Base-by-base conservation (phyloP, 345 rosid genomes). In the Citrus medica region DNA sequence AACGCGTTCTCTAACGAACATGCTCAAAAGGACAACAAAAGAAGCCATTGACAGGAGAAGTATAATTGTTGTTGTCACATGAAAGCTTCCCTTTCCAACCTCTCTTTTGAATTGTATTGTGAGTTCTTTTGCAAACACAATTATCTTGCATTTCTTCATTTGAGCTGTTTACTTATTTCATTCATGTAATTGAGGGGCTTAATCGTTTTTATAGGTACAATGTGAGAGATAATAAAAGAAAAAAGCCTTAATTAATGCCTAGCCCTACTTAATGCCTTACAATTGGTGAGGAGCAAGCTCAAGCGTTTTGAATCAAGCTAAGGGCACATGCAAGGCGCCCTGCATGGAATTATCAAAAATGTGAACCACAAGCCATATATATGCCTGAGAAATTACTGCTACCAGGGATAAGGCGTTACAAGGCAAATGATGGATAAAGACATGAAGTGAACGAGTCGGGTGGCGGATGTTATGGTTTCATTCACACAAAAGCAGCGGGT, bases 31-130 rank as follows among this genome's bases (percentile, higher is more conserved):
- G 19, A 83, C 33, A 40, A 79, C 28, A 24, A 81, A 60, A 30
- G 76, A 80, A 5, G 73, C 75, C 75, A 79, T 53, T 6, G 82
- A 81, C 38, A 81, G 67, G 71, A 75, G 79, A 56, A 81, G 32
- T 32, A 81, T 53, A 4, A 79, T 37, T 9, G 81, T 67, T 38
- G 55, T 16, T 13, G 69, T 35, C 24, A 73, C n/a, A 12, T 60
- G 84, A 65, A 75, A 30, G 59, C 69, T 64, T 61, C 79, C 56
- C 25, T 51, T 37, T 69, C 69, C 65, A 51, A 78, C 60, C 60
- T 64, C 77, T 73, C 67, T 78, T 67, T 66, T 75, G 19, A 79
- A 42, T 28, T 67, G 80, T 28, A 76, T 13, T 0, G 67, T 61
- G 65, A 84, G 71, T 30, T 80, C 83, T 80, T 46, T 79, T 5